These are phyloP conservation scores for Pachysandra terminalis DNA, from an alignment of 164 flowering plant species.

Conservation along the genomic window DNA sequence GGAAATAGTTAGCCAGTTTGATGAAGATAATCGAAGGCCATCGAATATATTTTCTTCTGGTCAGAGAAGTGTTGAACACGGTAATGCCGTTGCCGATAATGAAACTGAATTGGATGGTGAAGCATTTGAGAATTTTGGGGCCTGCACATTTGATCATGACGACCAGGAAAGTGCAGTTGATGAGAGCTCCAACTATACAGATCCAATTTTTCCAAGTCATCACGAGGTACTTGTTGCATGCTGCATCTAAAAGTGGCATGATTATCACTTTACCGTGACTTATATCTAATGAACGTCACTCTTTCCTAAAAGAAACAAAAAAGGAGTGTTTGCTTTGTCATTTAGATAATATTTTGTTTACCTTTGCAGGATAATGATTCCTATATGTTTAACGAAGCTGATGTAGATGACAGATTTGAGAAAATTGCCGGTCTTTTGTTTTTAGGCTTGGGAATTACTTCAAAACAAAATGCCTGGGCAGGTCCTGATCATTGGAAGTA, in stretches of 20 bases:
- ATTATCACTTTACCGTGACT: neutral
- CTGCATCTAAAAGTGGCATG: neutral
- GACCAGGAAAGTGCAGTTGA: slow-evolving; percentile 48
- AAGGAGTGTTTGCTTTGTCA: no score
- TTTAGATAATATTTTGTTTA: slow-evolving; percentile 1
- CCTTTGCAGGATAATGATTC: slow-evolving; percentile 53
- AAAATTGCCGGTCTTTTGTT: slow-evolving; percentile 56
- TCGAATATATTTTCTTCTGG: slow-evolving; percentile 29
- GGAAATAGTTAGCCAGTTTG: slow-evolving; percentile 56
- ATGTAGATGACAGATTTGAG: slow-evolving; percentile 48
- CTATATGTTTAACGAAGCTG: slow-evolving; percentile 32
- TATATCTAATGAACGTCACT: no score
- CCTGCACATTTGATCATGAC: slow-evolving; percentile 50
- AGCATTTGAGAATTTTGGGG: slow-evolving; percentile 35
- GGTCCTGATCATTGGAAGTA: slow-evolving; percentile 99
- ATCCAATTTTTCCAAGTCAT: slow-evolving; percentile 37
- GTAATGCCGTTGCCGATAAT: slow-evolving; percentile 16
- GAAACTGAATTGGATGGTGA: slow-evolving; percentile 26
- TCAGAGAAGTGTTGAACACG: slow-evolving; percentile 27
- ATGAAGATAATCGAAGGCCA: slow-evolving; percentile 63
- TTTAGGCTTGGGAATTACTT: slow-evolving; percentile 54
- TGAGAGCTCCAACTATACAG: slow-evolving; percentile 33
- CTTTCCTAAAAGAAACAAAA: neutral
- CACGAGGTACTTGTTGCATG: slow-evolving; percentile 42
- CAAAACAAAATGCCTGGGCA: slow-evolving; percentile 94